phyloP scores from a whole-genome alignment of 2,329 filamentous ascomycete genomes.

The Pseudonectria foliicola region DNA sequence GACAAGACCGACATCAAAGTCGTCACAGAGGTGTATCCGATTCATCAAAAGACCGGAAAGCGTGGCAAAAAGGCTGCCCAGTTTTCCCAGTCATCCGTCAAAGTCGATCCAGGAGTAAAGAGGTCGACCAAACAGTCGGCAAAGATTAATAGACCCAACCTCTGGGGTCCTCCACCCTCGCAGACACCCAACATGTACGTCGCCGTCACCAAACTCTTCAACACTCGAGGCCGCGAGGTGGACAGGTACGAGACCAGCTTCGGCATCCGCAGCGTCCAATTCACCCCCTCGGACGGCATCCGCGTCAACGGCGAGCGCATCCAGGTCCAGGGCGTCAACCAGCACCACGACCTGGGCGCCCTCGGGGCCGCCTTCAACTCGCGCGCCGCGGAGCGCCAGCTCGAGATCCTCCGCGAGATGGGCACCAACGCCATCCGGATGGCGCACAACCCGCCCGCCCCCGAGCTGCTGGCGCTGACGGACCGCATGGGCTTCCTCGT shows the following conservation, averaged over 20 bases:
- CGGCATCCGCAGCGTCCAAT: constrained; percentile 39
- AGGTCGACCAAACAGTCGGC: constrained; percentile 26
- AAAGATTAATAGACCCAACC: constrained; percentile 26
- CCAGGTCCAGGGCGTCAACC: constrained; percentile 38
- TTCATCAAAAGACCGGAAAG: constrained; percentile 27
- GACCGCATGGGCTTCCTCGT: constrained; percentile 44
- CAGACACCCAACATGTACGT: constrained; percentile 42
- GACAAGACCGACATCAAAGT: constrained; percentile 29
- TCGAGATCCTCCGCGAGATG: constrained; percentile 42
- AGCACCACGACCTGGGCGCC: constrained; percentile 46
- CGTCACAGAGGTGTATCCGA: constrained; percentile 31
- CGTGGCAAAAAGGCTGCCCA: constrained; percentile 23
- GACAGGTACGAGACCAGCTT: constrained; percentile 44
- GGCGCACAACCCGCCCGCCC: constrained; percentile 46
- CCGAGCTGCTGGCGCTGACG: constrained; percentile 42
- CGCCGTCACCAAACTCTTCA: constrained; percentile 34
- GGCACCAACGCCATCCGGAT: constrained; percentile 44
- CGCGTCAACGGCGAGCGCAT: constrained; percentile 39
- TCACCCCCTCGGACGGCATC: constrained; percentile 34
- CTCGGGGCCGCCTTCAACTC: constrained; percentile 44
- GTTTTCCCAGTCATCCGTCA: constrained; percentile 25
- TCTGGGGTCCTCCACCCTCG: constrained; percentile 41
- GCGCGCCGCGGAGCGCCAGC: constrained; percentile 40
- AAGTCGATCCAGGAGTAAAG: constrained; percentile 25
- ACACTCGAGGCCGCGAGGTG: constrained; percentile 15